Percentiles rank a stretch among this genome's conserved stretches.
These are phyloP conservation scores for Cicer judaicum DNA, from an alignment of 306 rosid species.

Conservation along the genomic window DNA sequence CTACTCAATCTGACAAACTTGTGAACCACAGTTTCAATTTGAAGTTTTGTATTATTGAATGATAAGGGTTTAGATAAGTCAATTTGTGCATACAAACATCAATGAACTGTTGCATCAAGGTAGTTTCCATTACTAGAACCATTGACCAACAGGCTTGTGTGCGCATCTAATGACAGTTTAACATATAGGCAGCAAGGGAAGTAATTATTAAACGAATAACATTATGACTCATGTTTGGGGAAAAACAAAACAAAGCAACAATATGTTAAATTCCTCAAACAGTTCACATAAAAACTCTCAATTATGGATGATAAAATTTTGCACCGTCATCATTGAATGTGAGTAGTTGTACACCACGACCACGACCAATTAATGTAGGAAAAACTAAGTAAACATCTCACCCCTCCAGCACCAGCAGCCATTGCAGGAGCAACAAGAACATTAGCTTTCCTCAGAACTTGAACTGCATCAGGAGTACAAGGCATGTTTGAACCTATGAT, in stretches of 20 bases:
- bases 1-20: slow-evolving; percentile 6
- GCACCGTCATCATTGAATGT: slow-evolving; percentile 14
- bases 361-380: slow-evolving; percentile 20
- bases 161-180: slow-evolving; percentile 4
- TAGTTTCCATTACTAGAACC: not conserved
- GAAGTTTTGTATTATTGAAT: slow-evolving; percentile 30
- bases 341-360: not conserved
- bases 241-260: slow-evolving; percentile 11
- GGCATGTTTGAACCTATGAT: slow-evolving; percentile 94
- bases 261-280: slow-evolving; percentile 12
- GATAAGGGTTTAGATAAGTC: slow-evolving; percentile 14
- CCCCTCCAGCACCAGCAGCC: slow-evolving; percentile 99
- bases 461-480: slow-evolving; percentile 89
- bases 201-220: not conserved
- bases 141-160: not conserved
- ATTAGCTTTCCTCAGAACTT: slow-evolving; percentile 85
- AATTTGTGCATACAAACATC: not conserved
- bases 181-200: slow-evolving; percentile 4
- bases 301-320: slow-evolving; percentile 18
- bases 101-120: not conserved
- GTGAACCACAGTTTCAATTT: slow-evolving; percentile 30
- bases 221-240: not conserved
- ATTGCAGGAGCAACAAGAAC: slow-evolving; percentile 94
- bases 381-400: slow-evolving; percentile 53
- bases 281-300: slow-evolving; percentile 13